A percentile compares a stretch with the other conserved stretches of the same genome.
These are phyloP conservation scores for Yamadazyma diospyri DNA, from an alignment of 1,139 yeast genomes.

Conservation along the genomic window DNA sequence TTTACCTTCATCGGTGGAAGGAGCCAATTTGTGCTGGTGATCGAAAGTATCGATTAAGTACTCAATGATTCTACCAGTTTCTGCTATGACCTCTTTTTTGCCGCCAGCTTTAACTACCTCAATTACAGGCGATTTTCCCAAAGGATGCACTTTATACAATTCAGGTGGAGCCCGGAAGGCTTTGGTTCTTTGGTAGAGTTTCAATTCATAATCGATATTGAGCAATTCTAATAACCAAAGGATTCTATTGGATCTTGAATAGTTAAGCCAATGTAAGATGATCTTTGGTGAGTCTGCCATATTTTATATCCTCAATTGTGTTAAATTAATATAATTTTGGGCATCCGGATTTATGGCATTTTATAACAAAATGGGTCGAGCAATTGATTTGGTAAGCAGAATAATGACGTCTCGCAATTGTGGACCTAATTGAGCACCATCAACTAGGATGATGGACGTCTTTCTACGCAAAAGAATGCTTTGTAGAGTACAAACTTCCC, in stretches of 20 bases:
- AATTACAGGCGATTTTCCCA: conserved; percentile 41
- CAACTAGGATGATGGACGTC: too few species aligned
- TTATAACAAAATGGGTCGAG: too few species aligned
- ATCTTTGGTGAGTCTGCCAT: conserved; percentile 10
- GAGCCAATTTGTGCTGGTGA: conserved; percentile 22
- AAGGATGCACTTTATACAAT: conserved; percentile 32
- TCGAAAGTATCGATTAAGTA: conserved; percentile 32
- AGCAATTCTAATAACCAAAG: conserved; percentile 40
- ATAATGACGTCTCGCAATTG: too few species aligned
- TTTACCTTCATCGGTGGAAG: conserved; percentile 22
- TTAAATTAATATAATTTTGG: neutral
- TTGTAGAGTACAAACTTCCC: too few species aligned
- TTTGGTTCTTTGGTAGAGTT: conserved; percentile 25
- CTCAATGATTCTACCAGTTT: conserved; percentile 35
- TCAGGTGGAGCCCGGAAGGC: conserved; percentile 35
- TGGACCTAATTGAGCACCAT: too few species aligned
- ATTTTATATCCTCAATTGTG: neutral
- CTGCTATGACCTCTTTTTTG: conserved; percentile 25
- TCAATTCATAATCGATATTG: conserved; percentile 32
- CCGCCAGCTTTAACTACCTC: conserved; percentile 28
- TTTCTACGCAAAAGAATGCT: too few species aligned
- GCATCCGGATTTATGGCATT: too few species aligned
- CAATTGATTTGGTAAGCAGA: too few species aligned
- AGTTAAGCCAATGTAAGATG: conserved; percentile 23
- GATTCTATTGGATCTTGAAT: conserved; percentile 38